Evolutionary conservation across 2,329 filamentous ascomycete genomes (phyloP).

Genomic region (Lecanicillium sp.): DNA sequence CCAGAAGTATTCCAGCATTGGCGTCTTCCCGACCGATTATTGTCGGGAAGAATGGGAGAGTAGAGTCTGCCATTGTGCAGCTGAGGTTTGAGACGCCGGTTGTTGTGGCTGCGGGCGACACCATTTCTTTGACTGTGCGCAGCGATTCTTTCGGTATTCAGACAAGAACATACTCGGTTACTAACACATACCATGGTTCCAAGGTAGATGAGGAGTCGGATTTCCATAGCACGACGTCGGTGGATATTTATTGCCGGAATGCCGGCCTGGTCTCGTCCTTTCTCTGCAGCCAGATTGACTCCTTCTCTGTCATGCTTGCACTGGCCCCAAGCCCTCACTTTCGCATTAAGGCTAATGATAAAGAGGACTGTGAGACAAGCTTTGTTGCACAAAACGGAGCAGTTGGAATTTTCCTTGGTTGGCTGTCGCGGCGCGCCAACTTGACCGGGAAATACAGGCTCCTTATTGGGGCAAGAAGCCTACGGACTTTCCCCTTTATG

Average conservation of each 20-base stretch:
- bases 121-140: not conserved
- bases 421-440: not conserved
- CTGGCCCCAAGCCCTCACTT: not conserved
- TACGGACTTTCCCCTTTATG: not conserved
- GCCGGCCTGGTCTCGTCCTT: constrained; percentile 1
- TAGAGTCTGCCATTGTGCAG: not conserved
- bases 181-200: not conserved
- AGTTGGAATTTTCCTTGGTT: not conserved
- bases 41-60: too few species aligned
- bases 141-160: not conserved
- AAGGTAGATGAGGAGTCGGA: not conserved
- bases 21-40: too few species aligned
- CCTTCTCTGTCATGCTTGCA: not conserved
- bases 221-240: not conserved
- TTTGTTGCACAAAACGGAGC: constrained; percentile 3
- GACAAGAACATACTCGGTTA: constrained; percentile 1
- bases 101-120: not conserved
- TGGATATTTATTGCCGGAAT: constrained; percentile 2
- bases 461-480: not conserved
- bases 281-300: not conserved
- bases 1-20: not conserved
- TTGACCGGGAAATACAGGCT: not conserved
- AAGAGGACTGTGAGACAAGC: not conserved
- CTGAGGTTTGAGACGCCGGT: constrained; percentile 1
- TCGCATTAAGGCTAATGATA: not conserved